phyloP scores from a whole-genome alignment of 2,329 filamentous ascomycete species.

The Trichoderma polysporum region DNA sequence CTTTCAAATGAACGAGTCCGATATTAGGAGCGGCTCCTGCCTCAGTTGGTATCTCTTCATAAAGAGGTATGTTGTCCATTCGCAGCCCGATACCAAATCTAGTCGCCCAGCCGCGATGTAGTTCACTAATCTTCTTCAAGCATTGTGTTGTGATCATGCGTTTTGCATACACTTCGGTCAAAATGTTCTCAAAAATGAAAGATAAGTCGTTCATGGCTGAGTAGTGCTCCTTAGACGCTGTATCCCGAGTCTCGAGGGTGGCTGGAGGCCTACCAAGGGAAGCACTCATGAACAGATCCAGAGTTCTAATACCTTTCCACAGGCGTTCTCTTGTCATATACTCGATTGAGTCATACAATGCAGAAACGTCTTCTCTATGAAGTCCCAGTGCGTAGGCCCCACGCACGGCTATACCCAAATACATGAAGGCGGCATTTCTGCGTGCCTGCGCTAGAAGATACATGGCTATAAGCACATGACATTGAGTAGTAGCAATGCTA shows the following conservation, averaged over 20 bases:
- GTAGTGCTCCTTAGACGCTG: not conserved
- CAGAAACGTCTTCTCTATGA: not conserved
- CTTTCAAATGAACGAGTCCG: not conserved
- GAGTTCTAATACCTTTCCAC: not conserved
- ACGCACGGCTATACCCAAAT: not conserved
- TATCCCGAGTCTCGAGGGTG: not conserved
- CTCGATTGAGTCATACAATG: not conserved
- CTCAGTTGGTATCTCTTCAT: not conserved
- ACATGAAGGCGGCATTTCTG: constrained; percentile 5
- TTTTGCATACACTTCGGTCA: not conserved
- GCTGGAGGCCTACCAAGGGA: not conserved
- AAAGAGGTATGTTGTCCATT: not conserved
- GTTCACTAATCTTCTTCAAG: not conserved
- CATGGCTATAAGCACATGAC: not conserved
- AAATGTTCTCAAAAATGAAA: not conserved
- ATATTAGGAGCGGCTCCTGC: not conserved
- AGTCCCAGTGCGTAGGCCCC: not conserved
- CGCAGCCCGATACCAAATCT: not conserved
- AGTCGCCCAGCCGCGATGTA: not conserved
- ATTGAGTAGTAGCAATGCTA: constrained; percentile 1
- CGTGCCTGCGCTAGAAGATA: not conserved
- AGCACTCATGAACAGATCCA: not conserved
- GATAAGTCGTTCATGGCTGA: not conserved
- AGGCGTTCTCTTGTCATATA: not conserved
- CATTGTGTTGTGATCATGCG: not conserved